These are phyloP conservation scores for Dactylellina leptospora DNA, from an alignment of 2,329 filamentous ascomycete genomes.

Conservation along the genomic window DNA sequence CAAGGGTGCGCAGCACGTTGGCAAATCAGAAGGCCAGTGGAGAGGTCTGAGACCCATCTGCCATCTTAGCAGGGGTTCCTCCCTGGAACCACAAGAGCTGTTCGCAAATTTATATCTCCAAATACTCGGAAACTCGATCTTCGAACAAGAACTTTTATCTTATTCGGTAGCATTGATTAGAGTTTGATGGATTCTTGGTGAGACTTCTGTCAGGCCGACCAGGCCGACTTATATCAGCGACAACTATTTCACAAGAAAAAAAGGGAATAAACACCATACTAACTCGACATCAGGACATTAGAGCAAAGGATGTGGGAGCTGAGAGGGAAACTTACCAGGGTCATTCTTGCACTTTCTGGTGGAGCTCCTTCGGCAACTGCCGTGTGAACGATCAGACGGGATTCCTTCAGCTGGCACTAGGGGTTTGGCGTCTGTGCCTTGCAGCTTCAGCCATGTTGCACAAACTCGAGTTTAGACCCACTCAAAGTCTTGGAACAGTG, in stretches of 20 bases:
- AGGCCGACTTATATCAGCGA: neutral
- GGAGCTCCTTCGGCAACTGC: neutral
- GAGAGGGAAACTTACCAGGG: constrained; percentile 12
- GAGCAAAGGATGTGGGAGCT: neutral
- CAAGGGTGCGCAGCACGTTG: too few species aligned
- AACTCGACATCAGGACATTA: neutral
- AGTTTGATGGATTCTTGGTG: neutral
- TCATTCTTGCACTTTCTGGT: neutral
- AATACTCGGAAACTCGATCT: constrained; percentile 1
- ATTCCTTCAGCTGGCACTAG: neutral
- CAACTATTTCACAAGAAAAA: neutral
- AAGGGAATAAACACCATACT: neutral
- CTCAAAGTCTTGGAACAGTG: too few species aligned
- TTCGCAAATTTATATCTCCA: neutral
- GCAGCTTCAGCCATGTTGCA: too few species aligned
- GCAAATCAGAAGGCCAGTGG: too few species aligned
- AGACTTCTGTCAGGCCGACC: neutral
- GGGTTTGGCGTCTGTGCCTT: constrained; percentile 4
- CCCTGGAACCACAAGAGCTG: constrained; percentile 1
- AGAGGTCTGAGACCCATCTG: too few species aligned
- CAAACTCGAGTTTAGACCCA: too few species aligned
- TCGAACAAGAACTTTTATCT: neutral
- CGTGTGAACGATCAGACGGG: neutral
- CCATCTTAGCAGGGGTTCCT: neutral
- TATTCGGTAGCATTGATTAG: neutral